Base-by-base conservation (phyloP, 768 basidiomycete genomes). In the Suillus subalutaceus region DNA sequence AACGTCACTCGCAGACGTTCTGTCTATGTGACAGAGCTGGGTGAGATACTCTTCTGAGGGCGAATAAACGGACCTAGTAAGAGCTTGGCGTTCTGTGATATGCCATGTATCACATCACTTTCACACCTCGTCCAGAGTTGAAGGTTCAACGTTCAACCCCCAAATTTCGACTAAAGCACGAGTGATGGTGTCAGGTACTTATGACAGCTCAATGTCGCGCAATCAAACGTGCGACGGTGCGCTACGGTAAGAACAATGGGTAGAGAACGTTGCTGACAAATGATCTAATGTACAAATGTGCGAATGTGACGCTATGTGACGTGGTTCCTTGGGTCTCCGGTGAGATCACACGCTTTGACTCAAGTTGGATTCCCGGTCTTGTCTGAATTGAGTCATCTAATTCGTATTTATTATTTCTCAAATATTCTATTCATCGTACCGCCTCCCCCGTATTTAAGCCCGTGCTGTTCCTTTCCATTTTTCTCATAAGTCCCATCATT, bases 361-460 rank as follows among this genome's bases (percentile, higher is more conserved):
- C 26, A 18, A 64, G 12, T 50, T 30, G 8, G 41, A 63, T 37
- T 63, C n/a, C 41, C 59, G 62, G 67, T 65, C 72, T 73, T 75
- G 73, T 77, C 75, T 71, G 38, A 69, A 70, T 77, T 72, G 75
- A 78, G 69, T 77, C 77, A 77, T 77, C 69, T 69, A 69, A 69
- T 64, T 65, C 48, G 67, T 72, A 69, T 55, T 75, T 70, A 68
- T 66, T 65, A 72, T 73, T 75, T 77, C 71, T 69, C 73, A 75
- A n/a, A 69, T 74, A 77, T 77, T 78, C 73, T 73, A 74, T 77
- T 77, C 72, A 74, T 77, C 76, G 77, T 78, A 77, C 75, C 64
- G 75, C 70, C 69, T 55, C 69, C 67, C 50, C 74, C 73, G 73
- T 77, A 77, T 77, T 78, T 77, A 77, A 77, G 72, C 72, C 59